Evolutionary conservation across 495 filamentous ascomycete species (phyloP), one percentile per base, ranked within the genome.

Genomic region (Pyrenopolyporus hunteri): DNA sequence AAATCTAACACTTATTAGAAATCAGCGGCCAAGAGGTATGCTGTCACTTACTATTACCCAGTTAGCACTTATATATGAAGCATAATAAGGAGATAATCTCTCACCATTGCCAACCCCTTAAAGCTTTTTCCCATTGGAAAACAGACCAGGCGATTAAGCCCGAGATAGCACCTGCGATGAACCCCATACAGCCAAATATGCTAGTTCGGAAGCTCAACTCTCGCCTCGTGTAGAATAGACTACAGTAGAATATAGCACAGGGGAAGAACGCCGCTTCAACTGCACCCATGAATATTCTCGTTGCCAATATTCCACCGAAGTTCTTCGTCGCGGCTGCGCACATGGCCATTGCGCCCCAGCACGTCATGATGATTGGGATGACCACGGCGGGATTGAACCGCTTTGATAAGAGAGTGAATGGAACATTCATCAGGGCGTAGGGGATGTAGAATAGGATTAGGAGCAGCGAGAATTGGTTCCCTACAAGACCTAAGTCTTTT

Each of bases 241-340:
- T 76, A 22, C 73, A 60, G 46, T 69, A 72, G 49, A 64, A 69
- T 8, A 75, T 59, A 4, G 53, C 50, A 7, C 57, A 56, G 9
- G 73, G 64, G 32, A 69, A 63, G 50, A 70, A 73, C 0, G 67
- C 43, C 6, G 43, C 43, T 67, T 85, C 84, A 23, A 78, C 76
- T 4, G 72, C 74, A 3, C 84, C 83, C 9, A 85, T 73, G 20
- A 86, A 75, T 1, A 86, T 71, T 2, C 83, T 74, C 28, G 75
- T 78, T 17, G 77, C 81, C 40, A 84, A 74, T 13, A 85, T 70
- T 13, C 76, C 69, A 13, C 55, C 55, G 31, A 55, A 60, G 17
- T 59, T 70, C 55, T 61, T 64, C 39, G 49, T 45, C n/a, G 59
- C 59, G 20, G 72, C 72, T 52, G 74, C 66, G n/a, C 70, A 70